A percentile compares a stretch with the other conserved stretches of the same genome.
phyloP scores from a whole-genome alignment of 2,329 filamentous ascomycete species.

The Fusarium denticulatum region DNA sequence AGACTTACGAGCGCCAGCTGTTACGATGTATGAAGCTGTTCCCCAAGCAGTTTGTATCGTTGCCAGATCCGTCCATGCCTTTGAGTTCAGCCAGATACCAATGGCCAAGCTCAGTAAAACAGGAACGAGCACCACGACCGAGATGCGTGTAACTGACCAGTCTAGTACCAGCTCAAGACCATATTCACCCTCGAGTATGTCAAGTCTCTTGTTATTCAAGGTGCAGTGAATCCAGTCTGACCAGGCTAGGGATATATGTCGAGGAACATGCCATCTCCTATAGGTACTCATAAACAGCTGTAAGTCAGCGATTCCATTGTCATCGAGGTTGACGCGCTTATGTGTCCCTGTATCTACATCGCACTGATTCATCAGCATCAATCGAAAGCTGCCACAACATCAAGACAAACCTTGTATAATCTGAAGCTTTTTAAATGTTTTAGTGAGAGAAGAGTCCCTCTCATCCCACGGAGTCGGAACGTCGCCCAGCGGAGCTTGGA shows the following conservation, averaged over 20 bases:
- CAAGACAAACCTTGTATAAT: neutral
- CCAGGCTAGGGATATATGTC: neutral
- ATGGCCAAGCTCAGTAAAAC: neutral
- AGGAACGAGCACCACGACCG: neutral
- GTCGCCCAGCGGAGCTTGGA: no score
- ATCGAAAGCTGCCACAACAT: no score
- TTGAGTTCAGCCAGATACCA: neutral
- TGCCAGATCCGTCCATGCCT: neutral
- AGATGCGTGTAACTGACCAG: neutral
- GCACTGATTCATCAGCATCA: neutral
- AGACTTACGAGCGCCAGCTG: neutral
- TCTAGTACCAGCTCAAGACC: neutral
- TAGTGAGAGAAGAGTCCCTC: no score
- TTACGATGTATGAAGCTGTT: neutral
- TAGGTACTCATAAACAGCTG: neutral
- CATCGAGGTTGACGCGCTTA: fast-evolving
- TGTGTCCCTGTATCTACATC: fast-evolving
- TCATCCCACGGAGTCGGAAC: no score
- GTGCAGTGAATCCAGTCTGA: neutral
- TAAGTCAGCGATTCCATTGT: neutral
- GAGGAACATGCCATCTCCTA: neutral
- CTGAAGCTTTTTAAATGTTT: neutral
- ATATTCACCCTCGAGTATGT: neutral
- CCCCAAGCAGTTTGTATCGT: neutral
- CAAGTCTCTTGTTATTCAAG: neutral